Percentiles rank a stretch among this genome's conserved stretches.
Evolutionary conservation across 2,329 filamentous ascomycete species (phyloP).

Genomic region (Pseudogymnoascus sp.): DNA sequence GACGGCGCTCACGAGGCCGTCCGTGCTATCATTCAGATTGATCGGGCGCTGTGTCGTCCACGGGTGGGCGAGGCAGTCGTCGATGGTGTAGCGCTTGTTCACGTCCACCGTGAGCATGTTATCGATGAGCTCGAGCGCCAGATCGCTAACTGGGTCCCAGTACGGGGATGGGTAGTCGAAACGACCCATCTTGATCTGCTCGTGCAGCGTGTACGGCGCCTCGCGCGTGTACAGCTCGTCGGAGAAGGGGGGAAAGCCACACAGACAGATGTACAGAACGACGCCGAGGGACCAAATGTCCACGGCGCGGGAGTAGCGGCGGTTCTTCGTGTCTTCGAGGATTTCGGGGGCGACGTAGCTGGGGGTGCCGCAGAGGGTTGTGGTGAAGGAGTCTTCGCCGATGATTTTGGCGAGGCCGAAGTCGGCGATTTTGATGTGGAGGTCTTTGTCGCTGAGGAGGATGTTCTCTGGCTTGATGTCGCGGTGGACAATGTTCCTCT

Average conservation of each 20-base stretch:
- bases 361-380: conserved; percentile 91
- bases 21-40: conserved; percentile 74
- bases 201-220: conserved; percentile 76
- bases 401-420: conserved; percentile 98
- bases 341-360: conserved; percentile 97
- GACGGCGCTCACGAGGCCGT: conserved; percentile 82
- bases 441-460: conserved; percentile 71
- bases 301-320: conserved; percentile 89
- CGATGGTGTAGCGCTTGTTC: conserved; percentile 73
- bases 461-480: conserved; percentile 99
- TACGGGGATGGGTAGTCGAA: conserved; percentile 97
- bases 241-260: conserved; percentile 93
- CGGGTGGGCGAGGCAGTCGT: conserved; percentile 83
- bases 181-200: conserved; percentile 80
- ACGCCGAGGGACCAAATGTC: conserved; percentile 98
- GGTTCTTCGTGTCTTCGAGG: conserved; percentile 67
- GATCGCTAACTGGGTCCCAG: conserved; percentile 82
- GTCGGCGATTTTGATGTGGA: conserved; percentile 86
- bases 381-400: conserved; percentile 95
- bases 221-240: conserved; percentile 78
- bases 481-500: conserved; percentile 91
- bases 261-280: conserved; percentile 92
- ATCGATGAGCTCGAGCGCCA: conserved; percentile 86
- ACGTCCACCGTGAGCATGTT: conserved; percentile 87
- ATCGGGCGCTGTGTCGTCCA: conserved; percentile 64